Evolutionary conservation across 2,329 filamentous ascomycete genomes (phyloP), one percentile per base, ranked within the genome.

Genomic region (Fonsecaea nubica): DNA sequence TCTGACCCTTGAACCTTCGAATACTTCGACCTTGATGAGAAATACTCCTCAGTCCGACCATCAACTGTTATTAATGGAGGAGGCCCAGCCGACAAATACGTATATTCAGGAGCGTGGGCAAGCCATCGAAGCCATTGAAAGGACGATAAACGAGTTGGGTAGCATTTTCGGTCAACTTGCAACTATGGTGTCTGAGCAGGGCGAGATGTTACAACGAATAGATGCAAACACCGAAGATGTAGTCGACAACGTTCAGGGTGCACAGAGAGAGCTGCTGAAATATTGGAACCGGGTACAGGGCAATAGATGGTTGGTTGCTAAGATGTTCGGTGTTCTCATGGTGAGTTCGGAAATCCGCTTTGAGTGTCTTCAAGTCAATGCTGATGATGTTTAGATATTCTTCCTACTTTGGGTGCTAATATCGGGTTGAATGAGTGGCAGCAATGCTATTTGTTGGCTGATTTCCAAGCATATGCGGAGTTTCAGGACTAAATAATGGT

Each of bases 171-270:
- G 93, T 8, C 94, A 99, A 79, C 82, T 99, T 58, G 94, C 95
- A 40, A 89, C 92, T 72, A 98, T 99, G 95, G 95, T 99, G 35
- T 92, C 91, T 63, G 94, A 99, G 78, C 95, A 99, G 80, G 92
- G 92, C 68, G 95, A 97, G 80, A 96, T 97, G 90, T 96, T 99
- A 71, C 92, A 98, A 80, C 86, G 94, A 58, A 73, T 73, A 57
- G 94, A 98, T 75, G 94, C 94, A 71, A 97, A 98, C 78, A 97
- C 94, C 1, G 95, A 99, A 76, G 93, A 97, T 74, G 92, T 99
- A 5, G 94, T 99, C 62, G 94, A 98, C 75, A 99, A 99, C 74
- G 94, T 99, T n/a, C 88, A 97, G 75, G 95, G 95, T 18, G 95
- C 95, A 5, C 95, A 99, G 77, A 86, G 93, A 69, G 94, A 99